phyloP scores from a whole-genome alignment of 2,329 filamentous ascomycete genomes.

The Penicillium sp. region DNA sequence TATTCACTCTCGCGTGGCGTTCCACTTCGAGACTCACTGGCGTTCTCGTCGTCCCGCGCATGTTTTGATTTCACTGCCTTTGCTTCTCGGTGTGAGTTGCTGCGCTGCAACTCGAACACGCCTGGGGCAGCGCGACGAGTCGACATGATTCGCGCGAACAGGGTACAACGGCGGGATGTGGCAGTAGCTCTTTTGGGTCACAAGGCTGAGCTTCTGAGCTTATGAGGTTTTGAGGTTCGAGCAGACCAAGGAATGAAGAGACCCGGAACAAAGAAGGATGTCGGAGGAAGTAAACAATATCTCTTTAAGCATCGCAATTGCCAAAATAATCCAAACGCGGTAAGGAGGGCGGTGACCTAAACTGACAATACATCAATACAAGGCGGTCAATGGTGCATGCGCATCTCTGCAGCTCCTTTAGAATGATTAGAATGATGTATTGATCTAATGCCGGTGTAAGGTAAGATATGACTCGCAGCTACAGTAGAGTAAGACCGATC shows the following conservation, averaged over 20 bases:
- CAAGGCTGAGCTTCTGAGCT: background rate
- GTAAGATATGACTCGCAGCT: no score
- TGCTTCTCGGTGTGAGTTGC: constrained; percentile 16
- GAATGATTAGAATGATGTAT: no score
- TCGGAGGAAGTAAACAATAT: background rate
- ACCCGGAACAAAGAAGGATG: background rate
- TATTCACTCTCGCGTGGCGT: constrained; percentile 20
- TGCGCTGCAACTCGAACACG: constrained; percentile 28
- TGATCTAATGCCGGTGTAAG: no score
- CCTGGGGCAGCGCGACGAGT: constrained; percentile 25
- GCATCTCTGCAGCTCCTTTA: no score
- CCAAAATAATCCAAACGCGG: constrained; percentile 4
- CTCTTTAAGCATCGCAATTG: constrained; percentile 3
- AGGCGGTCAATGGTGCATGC: constrained; percentile 1
- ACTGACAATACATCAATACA: constrained; percentile 5
- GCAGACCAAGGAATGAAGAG: background rate
- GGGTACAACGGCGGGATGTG: background rate
- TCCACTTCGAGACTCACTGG: constrained; percentile 19
- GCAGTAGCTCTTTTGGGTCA: background rate
- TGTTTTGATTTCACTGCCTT: constrained; percentile 17
- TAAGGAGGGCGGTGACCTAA: constrained; percentile 5
- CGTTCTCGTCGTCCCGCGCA: constrained; percentile 16
- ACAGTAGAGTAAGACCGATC: no score
- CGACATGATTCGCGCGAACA: constrained; percentile 25
- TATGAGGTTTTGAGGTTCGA: background rate